Evolutionary conservation across 257 asterid genomes (phyloP), one percentile per base, ranked within the genome.

Genomic region (Handroanthus guayacan): DNA sequence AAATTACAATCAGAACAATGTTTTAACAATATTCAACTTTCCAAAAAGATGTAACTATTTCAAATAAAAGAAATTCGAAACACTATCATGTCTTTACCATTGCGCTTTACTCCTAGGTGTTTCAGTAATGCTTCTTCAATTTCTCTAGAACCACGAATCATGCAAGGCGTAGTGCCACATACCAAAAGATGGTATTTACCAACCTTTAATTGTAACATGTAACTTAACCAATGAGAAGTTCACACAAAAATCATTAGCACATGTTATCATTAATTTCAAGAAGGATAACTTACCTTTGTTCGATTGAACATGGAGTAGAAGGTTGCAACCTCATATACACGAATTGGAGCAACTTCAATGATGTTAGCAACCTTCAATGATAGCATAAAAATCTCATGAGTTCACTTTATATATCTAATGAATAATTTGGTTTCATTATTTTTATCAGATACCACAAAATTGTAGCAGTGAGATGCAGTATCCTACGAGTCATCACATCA

Each of bases 111-210:
- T 84, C 99, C 97, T 6, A 95, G 84, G 87, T 93, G 99, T 71
- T 87, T 86, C 80, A 95, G 89, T 79, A 95, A 75, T 38, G 98
- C 94, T 5, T 84, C 92, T 84, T 93, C 99, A 62, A 95, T 93
- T 34, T 88, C 98, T 78, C 98, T 82, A 74, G 99, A 91, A 75
- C 99, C 99, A 69, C 98, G 96, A 38, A 95, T 77, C 99, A 95
- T 95, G 87, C 99, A 95, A 81, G 99, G 99, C 58, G 99, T 91
- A 16, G 99, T 95, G 55, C 99, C 99, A 81, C 99, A 95, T 34
- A 93, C 98, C 93, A 95, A 82, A 79, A 95, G 98, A 84, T 95
- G 99, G 84, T 95, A 95, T 84, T 83, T 91, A 50, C 99, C 99
- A 56, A 93, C 99, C 98, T 95, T 84, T 43, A 75, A 77, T 69